Percentiles rank a stretch among this genome's conserved stretches.
Evolutionary conservation across 371 early-diverging fungal genomes (phyloP).

Genomic region (Mortierella sp.): DNA sequence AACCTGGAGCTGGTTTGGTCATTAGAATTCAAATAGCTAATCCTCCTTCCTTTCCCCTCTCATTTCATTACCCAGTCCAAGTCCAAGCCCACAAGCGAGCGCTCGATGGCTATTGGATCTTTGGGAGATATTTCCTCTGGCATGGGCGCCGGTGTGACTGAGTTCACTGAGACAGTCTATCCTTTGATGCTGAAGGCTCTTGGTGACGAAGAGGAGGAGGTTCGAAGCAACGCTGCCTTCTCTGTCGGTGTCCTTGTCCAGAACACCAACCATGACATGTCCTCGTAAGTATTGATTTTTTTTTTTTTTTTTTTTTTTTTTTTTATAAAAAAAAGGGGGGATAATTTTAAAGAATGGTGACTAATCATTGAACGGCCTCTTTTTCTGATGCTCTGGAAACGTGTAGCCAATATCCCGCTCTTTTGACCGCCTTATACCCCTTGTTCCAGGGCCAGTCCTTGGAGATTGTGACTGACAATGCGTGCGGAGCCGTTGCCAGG

Average conservation of each 20-base stretch:
- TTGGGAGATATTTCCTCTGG: slow-evolving; percentile 86
- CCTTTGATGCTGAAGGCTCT: slow-evolving; percentile 76
- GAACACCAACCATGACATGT: slow-evolving; percentile 75
- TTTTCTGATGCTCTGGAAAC: background rate
- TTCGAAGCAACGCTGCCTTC: slow-evolving; percentile 87
- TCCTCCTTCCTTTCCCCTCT: no score
- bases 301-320: background rate
- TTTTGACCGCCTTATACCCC: slow-evolving; percentile 79
- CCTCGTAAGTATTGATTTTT: slow-evolving; percentile 29
- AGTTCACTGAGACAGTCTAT: slow-evolving; percentile 76
- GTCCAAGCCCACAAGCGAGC: slow-evolving; percentile 76
- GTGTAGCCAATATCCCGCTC: slow-evolving; percentile 67
- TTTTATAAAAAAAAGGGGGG: no score
- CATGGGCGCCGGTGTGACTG: slow-evolving; percentile 77
- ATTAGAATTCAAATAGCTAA: no score
- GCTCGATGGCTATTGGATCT: slow-evolving; percentile 91
- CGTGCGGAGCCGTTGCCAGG: slow-evolving; percentile 88
- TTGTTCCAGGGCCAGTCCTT: slow-evolving; percentile 72
- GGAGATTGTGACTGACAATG: slow-evolving; percentile 86
- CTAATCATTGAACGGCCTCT: background rate
- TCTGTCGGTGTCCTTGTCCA: slow-evolving; percentile 80
- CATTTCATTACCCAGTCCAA: slow-evolving; percentile 19
- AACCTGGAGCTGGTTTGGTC: no score
- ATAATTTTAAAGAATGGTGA: background rate
- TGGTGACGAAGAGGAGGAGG: slow-evolving; percentile 84